Conservation (phyloP, 1,139 yeast genomes). For the Pichia sp. region DNA sequence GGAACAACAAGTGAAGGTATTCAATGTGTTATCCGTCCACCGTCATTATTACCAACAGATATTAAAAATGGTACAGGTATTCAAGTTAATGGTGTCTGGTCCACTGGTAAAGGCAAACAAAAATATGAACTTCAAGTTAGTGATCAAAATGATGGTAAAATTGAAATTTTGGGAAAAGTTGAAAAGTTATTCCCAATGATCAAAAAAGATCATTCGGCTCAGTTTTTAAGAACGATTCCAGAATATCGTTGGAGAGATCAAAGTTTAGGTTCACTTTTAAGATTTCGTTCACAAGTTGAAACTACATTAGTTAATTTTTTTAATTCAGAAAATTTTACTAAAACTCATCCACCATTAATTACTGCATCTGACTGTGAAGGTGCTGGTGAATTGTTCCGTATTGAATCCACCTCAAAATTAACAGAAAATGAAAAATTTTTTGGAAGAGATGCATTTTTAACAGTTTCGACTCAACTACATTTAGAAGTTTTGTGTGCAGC, state of each 20-base stretch:
- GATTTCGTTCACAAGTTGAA: constrained; percentile 70
- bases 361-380: constrained; percentile 97
- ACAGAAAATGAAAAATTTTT: constrained; percentile 41
- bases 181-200: constrained; percentile 71
- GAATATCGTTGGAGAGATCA: constrained; percentile 74
- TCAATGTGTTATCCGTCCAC: constrained; percentile 49
- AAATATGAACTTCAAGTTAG: constrained; percentile 40
- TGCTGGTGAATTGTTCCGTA: constrained; percentile 81
- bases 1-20: constrained; percentile 57
- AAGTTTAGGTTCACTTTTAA: constrained; percentile 56
- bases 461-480: constrained; percentile 92
- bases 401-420: constrained; percentile 36
- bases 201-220: constrained; percentile 64
- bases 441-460: constrained; percentile 57
- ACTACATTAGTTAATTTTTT: constrained; percentile 50
- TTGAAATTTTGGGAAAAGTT: constrained; percentile 46
- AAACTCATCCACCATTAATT: constrained; percentile 78
- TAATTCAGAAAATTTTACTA: constrained; percentile 46
- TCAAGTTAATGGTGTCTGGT: constrained; percentile 41
- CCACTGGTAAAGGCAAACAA: constrained; percentile 41
- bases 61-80: constrained; percentile 40
- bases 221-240: constrained; percentile 61
- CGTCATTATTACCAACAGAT: constrained; percentile 26
- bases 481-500: constrained; percentile 76
- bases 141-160: constrained; percentile 29